Percentiles rank a stretch among this genome's conserved stretches.
phyloP scores from a whole-genome alignment of 495 filamentous ascomycete species.

The Aspergillus mulundensis region DNA sequence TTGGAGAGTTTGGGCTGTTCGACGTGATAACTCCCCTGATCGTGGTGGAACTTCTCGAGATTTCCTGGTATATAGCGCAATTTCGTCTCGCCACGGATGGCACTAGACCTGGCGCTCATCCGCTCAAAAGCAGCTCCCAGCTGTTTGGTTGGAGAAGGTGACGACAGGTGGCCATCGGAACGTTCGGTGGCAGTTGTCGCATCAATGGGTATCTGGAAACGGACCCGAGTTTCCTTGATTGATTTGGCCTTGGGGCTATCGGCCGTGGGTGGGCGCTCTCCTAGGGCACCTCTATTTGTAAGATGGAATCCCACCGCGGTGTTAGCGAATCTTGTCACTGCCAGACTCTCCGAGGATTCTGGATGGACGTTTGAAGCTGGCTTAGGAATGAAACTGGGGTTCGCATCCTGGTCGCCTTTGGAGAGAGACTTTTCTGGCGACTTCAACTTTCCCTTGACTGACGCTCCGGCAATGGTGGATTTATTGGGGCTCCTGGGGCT shows the following conservation, averaged over 20 bases:
- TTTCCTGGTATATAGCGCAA: not conserved
- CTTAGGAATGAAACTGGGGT: constrained; percentile 10
- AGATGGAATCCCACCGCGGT: not conserved
- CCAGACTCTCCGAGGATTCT: not conserved
- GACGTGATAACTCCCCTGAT: not conserved
- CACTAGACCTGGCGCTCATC: not conserved
- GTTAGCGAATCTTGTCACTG: not conserved
- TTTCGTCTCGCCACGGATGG: not conserved
- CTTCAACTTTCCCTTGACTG: not conserved
- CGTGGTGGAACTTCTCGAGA: not conserved
- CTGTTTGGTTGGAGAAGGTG: not conserved
- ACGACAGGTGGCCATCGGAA: not conserved
- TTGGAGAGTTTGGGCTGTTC: not conserved
- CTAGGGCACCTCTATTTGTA: not conserved
- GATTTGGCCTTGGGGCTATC: not conserved
- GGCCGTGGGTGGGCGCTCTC: not conserved
- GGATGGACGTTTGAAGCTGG: not conserved
- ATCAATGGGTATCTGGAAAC: not conserved
- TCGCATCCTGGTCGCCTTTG: not conserved
- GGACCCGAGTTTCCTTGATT: not conserved
- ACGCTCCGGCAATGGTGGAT: not conserved
- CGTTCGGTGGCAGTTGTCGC: not conserved
- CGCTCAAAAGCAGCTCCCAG: not conserved
- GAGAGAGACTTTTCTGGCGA: not conserved
- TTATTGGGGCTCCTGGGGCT: not conserved